Percentiles rank a stretch among this genome's conserved stretches.
These are phyloP conservation scores for Phytophthora fragariaefolia DNA, from an alignment of 352 stramenopile genomes.

Conservation along the genomic window DNA sequence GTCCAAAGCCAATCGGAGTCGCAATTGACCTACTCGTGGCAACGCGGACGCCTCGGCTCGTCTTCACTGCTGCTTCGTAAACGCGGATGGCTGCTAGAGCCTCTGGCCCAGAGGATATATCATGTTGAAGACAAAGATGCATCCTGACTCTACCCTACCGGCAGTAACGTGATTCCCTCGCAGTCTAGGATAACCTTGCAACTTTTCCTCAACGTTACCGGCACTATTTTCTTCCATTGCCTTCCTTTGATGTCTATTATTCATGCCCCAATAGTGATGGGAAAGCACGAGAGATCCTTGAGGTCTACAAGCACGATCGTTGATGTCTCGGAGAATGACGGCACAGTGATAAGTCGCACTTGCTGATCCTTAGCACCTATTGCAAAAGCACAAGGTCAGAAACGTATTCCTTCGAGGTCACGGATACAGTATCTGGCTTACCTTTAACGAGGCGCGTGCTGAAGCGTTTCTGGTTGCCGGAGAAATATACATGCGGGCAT, in stretches of 20 bases:
- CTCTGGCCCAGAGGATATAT: slow-evolving; percentile 12
- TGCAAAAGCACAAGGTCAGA: slow-evolving; percentile 17
- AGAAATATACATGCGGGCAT: slow-evolving; percentile 93
- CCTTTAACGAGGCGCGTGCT: slow-evolving; percentile 74
- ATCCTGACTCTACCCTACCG: not conserved
- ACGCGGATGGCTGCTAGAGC: not conserved
- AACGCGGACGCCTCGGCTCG: not conserved
- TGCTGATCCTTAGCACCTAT: slow-evolving; percentile 47
- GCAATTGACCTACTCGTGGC: not conserved
- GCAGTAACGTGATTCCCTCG: not conserved
- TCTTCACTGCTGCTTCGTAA: not conserved
- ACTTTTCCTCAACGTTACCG: slow-evolving; percentile 1
- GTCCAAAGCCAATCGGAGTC: slow-evolving; percentile 12
- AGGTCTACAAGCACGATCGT: slow-evolving; percentile 94
- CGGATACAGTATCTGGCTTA: slow-evolving; percentile 8
- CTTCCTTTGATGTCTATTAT: slow-evolving; percentile 1
- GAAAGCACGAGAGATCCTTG: slow-evolving; percentile 74
- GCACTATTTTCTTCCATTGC: not conserved
- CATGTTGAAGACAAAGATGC: not conserved
- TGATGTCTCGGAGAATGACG: slow-evolving; percentile 89
- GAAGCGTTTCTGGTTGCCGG: slow-evolving; percentile 91
- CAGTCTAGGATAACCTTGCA: not conserved
- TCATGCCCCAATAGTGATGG: slow-evolving; percentile 55
- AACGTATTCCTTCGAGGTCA: not conserved
- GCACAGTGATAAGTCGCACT: slow-evolving; percentile 90